Percentiles rank a stretch among this genome's conserved stretches.
phyloP scores from a whole-genome alignment of 495 filamentous ascomycete genomes.

The Hypoxylon cercidicola region DNA sequence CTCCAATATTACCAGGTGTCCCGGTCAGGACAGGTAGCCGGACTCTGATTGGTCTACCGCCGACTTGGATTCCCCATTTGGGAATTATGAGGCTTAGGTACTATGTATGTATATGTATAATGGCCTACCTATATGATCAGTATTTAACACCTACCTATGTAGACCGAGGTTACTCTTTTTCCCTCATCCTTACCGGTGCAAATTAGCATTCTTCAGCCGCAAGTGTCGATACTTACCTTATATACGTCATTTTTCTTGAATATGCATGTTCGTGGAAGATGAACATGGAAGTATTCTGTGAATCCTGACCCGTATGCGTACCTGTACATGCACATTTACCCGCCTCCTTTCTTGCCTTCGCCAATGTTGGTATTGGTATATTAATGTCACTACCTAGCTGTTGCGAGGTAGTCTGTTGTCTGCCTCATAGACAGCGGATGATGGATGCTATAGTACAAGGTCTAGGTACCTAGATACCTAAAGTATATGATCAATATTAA shows the following conservation, averaged over 20 bases:
- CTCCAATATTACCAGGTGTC: constrained; percentile 16
- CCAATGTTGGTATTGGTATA: too few species aligned
- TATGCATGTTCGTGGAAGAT: constrained; percentile 3
- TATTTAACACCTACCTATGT: background rate
- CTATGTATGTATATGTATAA: constrained; percentile 4
- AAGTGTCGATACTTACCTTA: background rate
- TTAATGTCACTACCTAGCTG: too few species aligned
- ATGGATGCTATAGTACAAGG: constrained; percentile 3
- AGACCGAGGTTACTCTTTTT: constrained; percentile 1
- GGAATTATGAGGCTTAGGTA: constrained; percentile 40
- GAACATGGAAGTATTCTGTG: background rate
- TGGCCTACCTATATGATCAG: background rate
- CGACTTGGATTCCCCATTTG: constrained; percentile 36
- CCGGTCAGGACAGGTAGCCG: constrained; percentile 13
- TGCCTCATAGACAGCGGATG: background rate
- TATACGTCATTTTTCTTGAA: background rate
- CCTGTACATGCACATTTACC: too few species aligned
- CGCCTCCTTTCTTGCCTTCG: too few species aligned
- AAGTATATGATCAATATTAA: constrained; percentile 15
- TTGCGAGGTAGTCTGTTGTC: too few species aligned
- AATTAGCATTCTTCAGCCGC: constrained; percentile 13
- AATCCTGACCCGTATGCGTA: background rate
- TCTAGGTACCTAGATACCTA: background rate
- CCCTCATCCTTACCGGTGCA: too few species aligned
- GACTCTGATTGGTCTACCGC: constrained; percentile 28